Conservation (phyloP, 225 moss, liverwort and hornwort species). For the Asterella californica region DNA sequence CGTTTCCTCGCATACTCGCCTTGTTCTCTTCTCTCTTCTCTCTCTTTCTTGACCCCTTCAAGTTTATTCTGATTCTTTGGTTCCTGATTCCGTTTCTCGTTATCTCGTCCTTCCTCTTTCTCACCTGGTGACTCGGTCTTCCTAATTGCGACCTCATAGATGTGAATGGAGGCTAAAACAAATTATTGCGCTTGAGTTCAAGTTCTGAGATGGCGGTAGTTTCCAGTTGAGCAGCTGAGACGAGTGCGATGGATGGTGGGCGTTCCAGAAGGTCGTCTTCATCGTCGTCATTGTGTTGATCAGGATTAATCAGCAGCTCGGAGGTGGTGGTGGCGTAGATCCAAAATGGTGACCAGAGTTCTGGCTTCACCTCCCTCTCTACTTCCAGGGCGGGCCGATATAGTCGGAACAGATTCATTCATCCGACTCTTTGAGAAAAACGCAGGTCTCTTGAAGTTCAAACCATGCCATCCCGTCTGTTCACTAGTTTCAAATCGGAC, state of each 20-base stretch:
- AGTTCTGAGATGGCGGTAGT: not conserved
- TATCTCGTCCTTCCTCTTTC: too few species aligned
- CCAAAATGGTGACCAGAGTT: conserved; percentile 36
- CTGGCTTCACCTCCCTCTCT: conserved; percentile 31
- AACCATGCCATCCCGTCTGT: not conserved
- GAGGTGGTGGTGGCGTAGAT: not conserved
- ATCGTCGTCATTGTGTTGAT: not conserved
- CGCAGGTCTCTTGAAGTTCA: conserved; percentile 19
- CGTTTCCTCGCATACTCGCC: too few species aligned
- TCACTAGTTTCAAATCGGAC: too few species aligned
- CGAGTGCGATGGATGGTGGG: not conserved
- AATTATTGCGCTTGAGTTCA: not conserved
- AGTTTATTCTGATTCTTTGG: too few species aligned
- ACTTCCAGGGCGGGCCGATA: conserved; percentile 56
- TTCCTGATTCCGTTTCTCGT: too few species aligned
- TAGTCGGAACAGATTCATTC: conserved; percentile 35
- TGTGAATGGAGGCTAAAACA: not conserved
- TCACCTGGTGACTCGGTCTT: too few species aligned
- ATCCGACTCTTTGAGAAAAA: conserved; percentile 24
- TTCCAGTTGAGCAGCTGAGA: not conserved
- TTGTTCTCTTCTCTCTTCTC: too few species aligned
- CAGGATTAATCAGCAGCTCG: not conserved
- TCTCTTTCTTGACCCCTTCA: too few species aligned
- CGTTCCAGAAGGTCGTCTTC: not conserved
- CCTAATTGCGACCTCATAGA: not conserved